Evolutionary conservation across 2,329 filamentous ascomycete genomes (phyloP).

Genomic region (Sporothrix pseudoabietina): DNA sequence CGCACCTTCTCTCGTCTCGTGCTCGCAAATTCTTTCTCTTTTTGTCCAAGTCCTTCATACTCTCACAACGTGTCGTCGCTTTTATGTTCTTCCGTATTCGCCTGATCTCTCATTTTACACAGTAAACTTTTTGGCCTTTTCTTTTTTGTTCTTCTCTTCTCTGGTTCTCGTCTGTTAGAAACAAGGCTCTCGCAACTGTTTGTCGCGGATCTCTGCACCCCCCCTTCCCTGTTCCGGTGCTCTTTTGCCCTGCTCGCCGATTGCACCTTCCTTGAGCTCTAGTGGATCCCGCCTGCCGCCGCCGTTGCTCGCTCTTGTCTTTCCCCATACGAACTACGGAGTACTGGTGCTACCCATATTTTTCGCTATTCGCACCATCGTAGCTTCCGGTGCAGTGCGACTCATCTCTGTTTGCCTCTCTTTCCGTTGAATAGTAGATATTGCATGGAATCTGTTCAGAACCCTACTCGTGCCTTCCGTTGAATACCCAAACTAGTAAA

Average conservation of each 20-base stretch:
- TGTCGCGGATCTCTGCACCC: conserved; percentile 27
- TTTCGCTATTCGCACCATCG: conserved; percentile 15
- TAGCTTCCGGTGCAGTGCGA: neutral
- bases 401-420: neutral
- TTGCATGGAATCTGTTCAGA: neutral
- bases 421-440: neutral
- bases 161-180: conserved; percentile 3
- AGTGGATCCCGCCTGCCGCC: conserved; percentile 24
- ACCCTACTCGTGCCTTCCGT: neutral
- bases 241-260: conserved; percentile 6
- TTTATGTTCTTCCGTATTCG: conserved; percentile 20
- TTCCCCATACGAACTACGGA: too few relatives aligned
- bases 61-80: neutral
- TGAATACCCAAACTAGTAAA: neutral
- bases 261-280: conserved; percentile 18
- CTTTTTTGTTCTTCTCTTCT: neutral
- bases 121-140: neutral
- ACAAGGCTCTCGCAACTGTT: conserved; percentile 24
- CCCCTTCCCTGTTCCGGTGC: conserved; percentile 12
- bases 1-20: conserved; percentile 1
- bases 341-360: neutral
- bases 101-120: neutral
- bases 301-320: conserved; percentile 18
- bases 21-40: conserved; percentile 7
- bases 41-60: neutral